Base-by-base conservation (phyloP, 106 monocot species). In the Dioscorea alata region DNA sequence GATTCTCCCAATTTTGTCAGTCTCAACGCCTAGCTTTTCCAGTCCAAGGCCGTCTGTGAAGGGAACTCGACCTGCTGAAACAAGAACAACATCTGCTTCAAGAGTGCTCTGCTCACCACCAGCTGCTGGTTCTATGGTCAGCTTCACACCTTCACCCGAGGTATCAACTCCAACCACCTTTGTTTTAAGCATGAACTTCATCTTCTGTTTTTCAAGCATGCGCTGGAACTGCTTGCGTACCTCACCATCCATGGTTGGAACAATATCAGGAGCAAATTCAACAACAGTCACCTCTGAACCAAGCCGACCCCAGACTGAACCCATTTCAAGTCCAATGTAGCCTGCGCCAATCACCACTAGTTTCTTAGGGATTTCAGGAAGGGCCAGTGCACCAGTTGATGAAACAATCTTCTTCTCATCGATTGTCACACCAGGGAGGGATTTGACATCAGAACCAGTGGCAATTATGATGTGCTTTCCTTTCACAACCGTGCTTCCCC, bases 261-360 rank as follows among this genome's bases (percentile, higher is more conserved):
- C 94, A 17, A 95, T 91, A n/a, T 95, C 91, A 16, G 88, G 71
- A n/a, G 90, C 85, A 76, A 95, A 95, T 66, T 95, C 94, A 14
- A 95, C 94, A 32, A 95, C 94, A 23, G 94, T 91, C 8, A 95
- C 91, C 75, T 95, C 81, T 22, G 94, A 90, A 25, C 94, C 94
- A 57, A 95, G 88, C 7, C 94, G 77, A 4, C 81, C 88, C 94
- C 94, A 95, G 4, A 95, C 94, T 0, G 94, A 95, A 1, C 94
- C 94, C 94, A 95, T 95, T 65, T 95, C 94, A 21, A 95, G 67
- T 0, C 94, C 94, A 17, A 95, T 95, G 69, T 95, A 95, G 15
- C 94, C 94, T 6, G 94, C 94, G 20, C 94, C 94, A 57, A 95
- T 95, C 12, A 95, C 94, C 59, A 91, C 83, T 13, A 95, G 77